Base-by-base conservation (phyloP, 331 rosid species). In the Malus hybrid region DNA sequence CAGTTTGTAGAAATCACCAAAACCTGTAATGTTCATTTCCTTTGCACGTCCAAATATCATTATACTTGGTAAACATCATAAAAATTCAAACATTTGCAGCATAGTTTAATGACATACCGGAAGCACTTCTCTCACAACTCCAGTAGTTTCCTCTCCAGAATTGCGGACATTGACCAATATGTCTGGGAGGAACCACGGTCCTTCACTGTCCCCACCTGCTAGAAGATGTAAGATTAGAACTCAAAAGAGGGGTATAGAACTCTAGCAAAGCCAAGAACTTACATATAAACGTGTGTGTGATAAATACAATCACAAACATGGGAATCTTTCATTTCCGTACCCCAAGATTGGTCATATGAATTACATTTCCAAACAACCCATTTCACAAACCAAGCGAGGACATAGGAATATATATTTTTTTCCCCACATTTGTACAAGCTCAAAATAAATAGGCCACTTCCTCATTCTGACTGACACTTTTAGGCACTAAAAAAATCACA, bases 121-220 rank as follows among this genome's bases (percentile, higher is more conserved):
- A 57, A 95, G 97, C 82, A 89, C 97, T 78, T 95, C 99, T 63
- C 93, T 89, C 69, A 89, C 81, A 53, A 88, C 74, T 75, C 97
- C 99, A 36, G 84, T 73, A 70, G 89, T 67, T 33, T 92, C 99
- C 19, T 92, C 99, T 58, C 89, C 97, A 3, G 93, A 78, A 79
- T 84, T 86, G 77, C 93, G 96, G 46, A 92, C 89, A 80, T 86
- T 95, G 65, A 95, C 99, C 76, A 95, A 82, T 81, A 95, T 88
- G 71, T 95, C 97, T 16, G 97, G 93, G 66, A 92, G 82, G 69
- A 86, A 83, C 93, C 91, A 89, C 11, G 96, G 99, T 73, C 97
- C 99, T 79, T 95, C 99, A 3, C 81, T 68, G 67, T 90, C 97
- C 79, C 92, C 97, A 26, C 97, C 97, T 95, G 85, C 87, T 78